Percentiles rank a stretch among this genome's conserved stretches.
Evolutionary conservation across 106 monocot genomes (phyloP).

Genomic region (Acorus calamus): DNA sequence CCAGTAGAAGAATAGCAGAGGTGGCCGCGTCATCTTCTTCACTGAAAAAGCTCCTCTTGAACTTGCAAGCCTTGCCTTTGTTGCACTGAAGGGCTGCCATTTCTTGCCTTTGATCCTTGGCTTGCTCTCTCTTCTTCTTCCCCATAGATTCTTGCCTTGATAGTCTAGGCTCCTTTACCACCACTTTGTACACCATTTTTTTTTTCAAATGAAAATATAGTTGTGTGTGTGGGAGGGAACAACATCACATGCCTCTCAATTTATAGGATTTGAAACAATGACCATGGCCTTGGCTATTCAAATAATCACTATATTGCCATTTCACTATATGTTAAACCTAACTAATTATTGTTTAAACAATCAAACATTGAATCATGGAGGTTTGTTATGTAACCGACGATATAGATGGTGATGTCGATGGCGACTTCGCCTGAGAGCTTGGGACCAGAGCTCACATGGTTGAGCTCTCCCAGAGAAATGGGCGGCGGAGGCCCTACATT

Average conservation of each 20-base stretch:
- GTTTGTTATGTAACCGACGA: too few relatives aligned
- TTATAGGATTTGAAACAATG: too few relatives aligned
- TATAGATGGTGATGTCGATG: too few relatives aligned
- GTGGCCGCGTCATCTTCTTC: slow-evolving; percentile 29
- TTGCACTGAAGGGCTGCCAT: slow-evolving; percentile 30
- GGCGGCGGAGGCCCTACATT: too few relatives aligned
- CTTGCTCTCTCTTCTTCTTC: slow-evolving; percentile 20
- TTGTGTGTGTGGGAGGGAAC: slow-evolving; percentile 1
- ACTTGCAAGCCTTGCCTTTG: slow-evolving; percentile 32
- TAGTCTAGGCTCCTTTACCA: slow-evolving; percentile 1
- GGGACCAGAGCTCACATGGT: too few relatives aligned
- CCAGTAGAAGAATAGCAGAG: slow-evolving; percentile 37
- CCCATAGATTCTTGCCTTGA: slow-evolving; percentile 11
- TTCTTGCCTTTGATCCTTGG: slow-evolving; percentile 9
- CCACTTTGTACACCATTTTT: slow-evolving; percentile 22
- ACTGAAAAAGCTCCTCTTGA: slow-evolving; percentile 41
- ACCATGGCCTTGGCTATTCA: too few relatives aligned
- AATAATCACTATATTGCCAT: too few relatives aligned
- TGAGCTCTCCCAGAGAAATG: too few relatives aligned
- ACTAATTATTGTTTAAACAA: too few relatives aligned
- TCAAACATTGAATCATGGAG: too few relatives aligned
- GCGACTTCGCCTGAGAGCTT: too few relatives aligned
- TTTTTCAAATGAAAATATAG: neutral
- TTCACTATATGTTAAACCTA: too few relatives aligned
- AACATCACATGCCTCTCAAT: neutral